Base-by-base conservation (phyloP, 441 rosid species). In the Caryocar brasiliense region DNA sequence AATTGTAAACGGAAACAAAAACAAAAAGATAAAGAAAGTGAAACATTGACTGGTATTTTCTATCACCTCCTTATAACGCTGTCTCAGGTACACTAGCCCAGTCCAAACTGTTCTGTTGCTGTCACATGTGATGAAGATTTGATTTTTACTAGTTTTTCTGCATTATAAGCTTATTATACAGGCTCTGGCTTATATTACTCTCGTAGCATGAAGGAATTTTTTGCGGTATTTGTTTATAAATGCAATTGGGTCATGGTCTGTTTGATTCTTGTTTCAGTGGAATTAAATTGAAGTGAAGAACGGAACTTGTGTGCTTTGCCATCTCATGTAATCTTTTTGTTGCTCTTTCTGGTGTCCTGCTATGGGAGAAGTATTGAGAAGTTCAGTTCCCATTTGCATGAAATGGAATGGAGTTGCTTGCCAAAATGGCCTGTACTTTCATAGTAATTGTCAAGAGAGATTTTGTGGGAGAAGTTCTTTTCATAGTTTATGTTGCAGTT, bases 291-390 rank as follows among this genome's bases (percentile, higher is more conserved):
- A 30, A 40, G 29, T 54, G 27, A 47, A 34, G 20, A 20, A 39
- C 24, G 37, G 8, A 34, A 51, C n/a, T 20, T 62, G 7, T 6
- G 12, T 33, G 33, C n/a, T n/a, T n/a, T n/a, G n/a, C n/a, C n/a
- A n/a, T n/a, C n/a, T 27, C 6, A 11, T 25, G 20, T 41, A 41
- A 21, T 48, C 24, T 40, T 23, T 33, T 37, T 22, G 15, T 34
- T 40, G 39, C 27, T 48, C 32, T 15, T 1, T 10, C 3, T 54
- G 35, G 11, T 15, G 50, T 51, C 38, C 33, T 14, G 40, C 52
- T 47, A 73, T 66, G 83, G 68, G 52, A 19, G 84, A 72, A 50
- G 17, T 67, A 1, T 62, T 65, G 67, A 59, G 66, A 42, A 67
- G 45, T 55, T 51, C 70, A 39, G 35, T 60, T 35, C 70, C 73